Base-by-base conservation (phyloP, 257 asterid genomes). In the Solanum corneliomulleri region DNA sequence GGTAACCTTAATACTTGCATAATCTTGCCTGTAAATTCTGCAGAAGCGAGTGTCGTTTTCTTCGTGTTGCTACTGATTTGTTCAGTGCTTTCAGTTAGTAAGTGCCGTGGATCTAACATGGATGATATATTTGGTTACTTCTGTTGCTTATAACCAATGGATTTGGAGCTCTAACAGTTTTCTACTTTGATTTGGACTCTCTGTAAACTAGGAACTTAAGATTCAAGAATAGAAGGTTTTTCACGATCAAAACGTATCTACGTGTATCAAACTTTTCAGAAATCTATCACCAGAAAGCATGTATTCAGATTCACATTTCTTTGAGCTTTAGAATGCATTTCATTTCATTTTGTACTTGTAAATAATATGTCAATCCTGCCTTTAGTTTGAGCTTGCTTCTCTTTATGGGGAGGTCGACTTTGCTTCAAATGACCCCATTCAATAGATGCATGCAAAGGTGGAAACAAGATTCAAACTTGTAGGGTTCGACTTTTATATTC, bases 1-100 rank as follows among this genome's bases (percentile, higher is more conserved):
- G 98, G 98, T 95, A 91, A 29, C 13, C 16, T 20, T 77, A 45
- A 71, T 68, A 35, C 23, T 41, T 44, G 11, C 25, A 71, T 37
- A 78, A 52, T 68, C 66, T 89, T 27, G 13, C 71, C 27, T 52
- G 21, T 41, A 31, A 31, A 70, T 84, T 58, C 35, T 60, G 87
- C 39, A 3, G 56, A 82, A 42, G 45, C n/a, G 16, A 58, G 33
- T 37, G 37, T 27, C 27, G 9, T 77, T 77, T 77, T 77, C n/a
- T 77, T 25, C 3, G 27, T 6, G 68, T 27, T 80, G 84, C 60
- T 80, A 18, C 84, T 18, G 84, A 80, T 18, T 71, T 72, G 42
- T 41, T 39, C 62, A 47, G 37, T 16, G 25, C 27, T 45, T 25
- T 44, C 83, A 77, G 15, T n/a, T 78, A 27, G 84, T 47, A 47